Percentiles rank a stretch among this genome's conserved stretches.
Evolutionary conservation across 2,329 filamentous ascomycete species (phyloP).

Genomic region (Botryotinia globosa): DNA sequence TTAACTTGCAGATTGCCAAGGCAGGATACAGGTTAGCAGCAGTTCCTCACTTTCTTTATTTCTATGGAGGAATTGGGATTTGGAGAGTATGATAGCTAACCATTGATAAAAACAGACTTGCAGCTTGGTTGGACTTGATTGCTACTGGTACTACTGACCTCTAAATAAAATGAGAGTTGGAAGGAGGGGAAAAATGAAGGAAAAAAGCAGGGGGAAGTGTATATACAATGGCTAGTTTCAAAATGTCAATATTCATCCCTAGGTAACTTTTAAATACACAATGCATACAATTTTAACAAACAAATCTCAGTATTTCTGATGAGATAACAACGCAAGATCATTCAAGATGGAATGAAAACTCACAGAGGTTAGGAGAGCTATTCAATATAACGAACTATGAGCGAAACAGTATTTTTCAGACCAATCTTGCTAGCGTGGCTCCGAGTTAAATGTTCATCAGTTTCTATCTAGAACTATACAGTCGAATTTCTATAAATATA

Average conservation of each 20-base stretch:
- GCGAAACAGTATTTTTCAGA: neutral
- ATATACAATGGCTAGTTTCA: neutral
- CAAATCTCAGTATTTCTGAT: neutral
- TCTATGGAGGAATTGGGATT: neutral
- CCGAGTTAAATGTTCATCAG: neutral
- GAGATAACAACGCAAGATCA: neutral
- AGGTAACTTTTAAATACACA: neutral
- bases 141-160: slow-evolving; percentile 36
- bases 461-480: too few species aligned
- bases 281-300: neutral
- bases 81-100: neutral
- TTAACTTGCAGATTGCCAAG: slow-evolving; percentile 64
- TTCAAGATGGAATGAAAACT: neutral
- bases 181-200: neutral
- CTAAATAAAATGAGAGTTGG: neutral
- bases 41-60: neutral
- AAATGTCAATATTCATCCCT: neutral
- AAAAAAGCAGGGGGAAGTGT: neutral
- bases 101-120: slow-evolving; percentile 42
- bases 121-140: slow-evolving; percentile 65
- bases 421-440: neutral
- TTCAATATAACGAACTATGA: neutral
- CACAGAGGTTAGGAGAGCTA: neutral
- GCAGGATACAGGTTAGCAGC: slow-evolving; percentile 56
- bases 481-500: too few species aligned